Evolutionary conservation across 192 early-diverging fungal species (phyloP).

Genomic region (Funneliformis mosseae): DNA sequence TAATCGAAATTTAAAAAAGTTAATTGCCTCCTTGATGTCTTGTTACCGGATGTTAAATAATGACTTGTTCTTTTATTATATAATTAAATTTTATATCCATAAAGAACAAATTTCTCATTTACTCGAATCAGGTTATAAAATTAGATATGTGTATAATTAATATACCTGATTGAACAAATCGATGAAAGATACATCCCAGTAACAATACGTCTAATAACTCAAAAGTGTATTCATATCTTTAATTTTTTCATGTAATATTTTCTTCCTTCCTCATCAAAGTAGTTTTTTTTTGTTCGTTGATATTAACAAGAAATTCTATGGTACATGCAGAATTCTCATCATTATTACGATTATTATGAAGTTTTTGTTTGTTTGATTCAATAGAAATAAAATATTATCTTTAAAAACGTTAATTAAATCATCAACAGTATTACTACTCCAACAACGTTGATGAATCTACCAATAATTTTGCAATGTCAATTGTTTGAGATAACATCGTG

Average conservation of each 20-base stretch:
- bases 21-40: background rate
- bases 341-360: background rate
- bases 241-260: background rate
- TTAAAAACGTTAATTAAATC: background rate
- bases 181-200: background rate
- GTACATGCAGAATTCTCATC: background rate
- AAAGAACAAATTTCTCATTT: background rate
- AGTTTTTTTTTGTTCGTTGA: background rate
- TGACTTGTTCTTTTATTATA: background rate
- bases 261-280: too few species aligned
- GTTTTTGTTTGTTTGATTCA: background rate
- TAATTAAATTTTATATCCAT: background rate
- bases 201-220: background rate
- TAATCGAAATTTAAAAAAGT: too few species aligned
- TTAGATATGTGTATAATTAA: too few species aligned
- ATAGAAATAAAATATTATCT: background rate
- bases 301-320: background rate
- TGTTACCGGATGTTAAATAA: background rate
- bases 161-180: too few species aligned
- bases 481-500: too few species aligned
- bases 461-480: background rate
- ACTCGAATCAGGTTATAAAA: background rate
- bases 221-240: background rate
- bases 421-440: background rate
- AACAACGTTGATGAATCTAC: background rate